Conservation (phyloP, 768 basidiomycete genomes). For the Tylopilus vinaceipallidus region DNA sequence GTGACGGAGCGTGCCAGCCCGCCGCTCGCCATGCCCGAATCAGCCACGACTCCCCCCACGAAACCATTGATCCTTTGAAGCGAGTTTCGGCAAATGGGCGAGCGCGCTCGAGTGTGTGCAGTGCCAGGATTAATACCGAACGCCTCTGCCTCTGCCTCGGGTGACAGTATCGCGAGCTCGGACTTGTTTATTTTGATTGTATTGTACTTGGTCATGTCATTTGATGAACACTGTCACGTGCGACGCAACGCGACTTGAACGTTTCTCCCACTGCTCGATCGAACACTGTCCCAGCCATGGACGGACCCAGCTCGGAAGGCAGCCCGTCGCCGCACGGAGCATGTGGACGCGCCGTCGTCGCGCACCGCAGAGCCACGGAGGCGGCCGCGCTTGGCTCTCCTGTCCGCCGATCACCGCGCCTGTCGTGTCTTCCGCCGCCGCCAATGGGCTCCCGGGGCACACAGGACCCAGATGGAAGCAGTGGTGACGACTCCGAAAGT, state of each 20-base stretch:
- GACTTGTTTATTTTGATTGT: conserved; percentile 9
- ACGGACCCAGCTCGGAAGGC: not conserved
- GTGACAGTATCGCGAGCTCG: no score
- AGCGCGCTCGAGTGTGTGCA: not conserved
- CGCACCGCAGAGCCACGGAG: conserved; percentile 31
- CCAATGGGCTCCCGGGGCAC: conserved; percentile 10
- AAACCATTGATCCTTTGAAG: conserved; percentile 15
- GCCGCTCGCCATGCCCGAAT: conserved; percentile 14
- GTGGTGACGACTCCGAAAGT: conserved; percentile 34
- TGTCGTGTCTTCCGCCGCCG: conserved; percentile 40
- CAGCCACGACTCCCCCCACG: conserved; percentile 10
- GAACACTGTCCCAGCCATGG: not conserved
- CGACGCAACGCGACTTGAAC: conserved; percentile 28
- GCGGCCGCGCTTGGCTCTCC: conserved; percentile 29
- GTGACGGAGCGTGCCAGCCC: conserved; percentile 10
- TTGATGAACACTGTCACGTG: conserved; percentile 27
- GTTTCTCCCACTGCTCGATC: conserved; percentile 21
- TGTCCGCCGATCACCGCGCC: conserved; percentile 50
- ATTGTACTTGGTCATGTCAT: not conserved
- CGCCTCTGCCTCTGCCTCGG: no score
- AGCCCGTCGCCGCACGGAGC: conserved; percentile 19
- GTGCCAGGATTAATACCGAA: no score
- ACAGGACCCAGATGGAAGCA: conserved; percentile 22
- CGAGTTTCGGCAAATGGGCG: not conserved
- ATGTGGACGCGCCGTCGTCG: conserved; percentile 29